Conservation (phyloP, 192 early-diverging fungal genomes). For the Rhizoclosmatium globosum region DNA sequence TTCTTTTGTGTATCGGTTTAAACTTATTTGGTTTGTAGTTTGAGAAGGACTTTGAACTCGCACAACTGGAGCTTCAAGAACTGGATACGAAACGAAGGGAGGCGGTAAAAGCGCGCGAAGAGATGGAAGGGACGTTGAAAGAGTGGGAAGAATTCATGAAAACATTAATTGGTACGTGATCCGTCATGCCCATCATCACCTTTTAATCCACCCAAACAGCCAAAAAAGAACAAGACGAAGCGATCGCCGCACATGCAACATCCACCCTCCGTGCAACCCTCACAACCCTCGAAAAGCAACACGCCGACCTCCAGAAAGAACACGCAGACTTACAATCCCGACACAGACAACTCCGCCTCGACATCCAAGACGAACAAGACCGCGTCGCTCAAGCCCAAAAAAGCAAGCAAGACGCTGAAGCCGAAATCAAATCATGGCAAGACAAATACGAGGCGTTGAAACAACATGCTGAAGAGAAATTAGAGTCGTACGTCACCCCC, state of each 20-base stretch:
- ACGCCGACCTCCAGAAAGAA: constrained; percentile 22
- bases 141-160: constrained; percentile 49
- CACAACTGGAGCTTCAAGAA: constrained; percentile 48
- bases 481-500: constrained; percentile 41
- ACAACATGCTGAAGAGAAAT: constrained; percentile 51
- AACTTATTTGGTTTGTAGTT: constrained; percentile 44
- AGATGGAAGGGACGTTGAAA: constrained; percentile 38
- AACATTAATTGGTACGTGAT: constrained; percentile 44
- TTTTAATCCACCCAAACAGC: constrained; percentile 1
- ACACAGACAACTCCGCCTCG: constrained; percentile 41
- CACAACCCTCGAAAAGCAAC: constrained; percentile 18
- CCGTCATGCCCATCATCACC: background rate
- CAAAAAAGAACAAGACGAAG: constrained; percentile 33
- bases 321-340: constrained; percentile 30
- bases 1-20: background rate
- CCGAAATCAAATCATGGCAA: constrained; percentile 19
- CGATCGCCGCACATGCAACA: background rate
- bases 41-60: constrained; percentile 55
- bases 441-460: constrained; percentile 41
- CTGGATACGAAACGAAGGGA: constrained; percentile 16
- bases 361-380: constrained; percentile 45
- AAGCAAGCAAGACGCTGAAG: constrained; percentile 10
- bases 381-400: constrained; percentile 10
- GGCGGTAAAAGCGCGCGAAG: background rate
- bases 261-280: background rate